Percentiles rank a stretch among this genome's conserved stretches.
Conservation (phyloP, 805 yeast species). For the Wickerhamiella australiensis region DNA sequence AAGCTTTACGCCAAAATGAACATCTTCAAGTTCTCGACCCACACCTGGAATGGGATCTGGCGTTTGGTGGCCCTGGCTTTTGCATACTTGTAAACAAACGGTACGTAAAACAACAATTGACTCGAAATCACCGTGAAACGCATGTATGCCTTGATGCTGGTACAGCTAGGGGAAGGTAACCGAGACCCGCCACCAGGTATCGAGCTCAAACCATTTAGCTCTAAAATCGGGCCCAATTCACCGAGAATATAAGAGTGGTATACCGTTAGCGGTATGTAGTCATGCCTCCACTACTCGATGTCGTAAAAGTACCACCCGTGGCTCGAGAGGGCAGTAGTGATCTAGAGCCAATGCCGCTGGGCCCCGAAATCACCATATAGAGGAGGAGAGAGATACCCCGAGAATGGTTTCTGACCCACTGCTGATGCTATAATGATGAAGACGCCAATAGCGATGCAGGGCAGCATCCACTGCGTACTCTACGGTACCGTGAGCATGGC, state of each 20-base stretch:
- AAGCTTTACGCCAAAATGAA: constrained; percentile 77
- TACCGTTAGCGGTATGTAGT: constrained; percentile 94
- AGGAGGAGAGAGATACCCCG: constrained; percentile 63
- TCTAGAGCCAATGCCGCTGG: constrained; percentile 95
- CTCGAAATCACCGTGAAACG: constrained; percentile 64
- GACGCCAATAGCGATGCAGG: constrained; percentile 45
- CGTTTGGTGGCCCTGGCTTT: constrained; percentile 53
- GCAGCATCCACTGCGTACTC: constrained; percentile 69
- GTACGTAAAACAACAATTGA: constrained; percentile 62
- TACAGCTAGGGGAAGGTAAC: constrained; percentile 6
- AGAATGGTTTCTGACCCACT: constrained; percentile 77
- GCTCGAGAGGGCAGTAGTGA: constrained; percentile 65
- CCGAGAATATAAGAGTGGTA: constrained; percentile 81
- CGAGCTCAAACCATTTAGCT: constrained; percentile 65
- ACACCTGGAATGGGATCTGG: constrained; percentile 54
- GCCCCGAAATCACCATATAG: constrained; percentile 95
- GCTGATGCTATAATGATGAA: constrained; percentile 72
- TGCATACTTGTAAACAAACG: constrained; percentile 63
- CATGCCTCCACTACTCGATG: constrained; percentile 88
- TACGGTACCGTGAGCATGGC: neutral
- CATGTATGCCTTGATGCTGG: constrained; percentile 70
- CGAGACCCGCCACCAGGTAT: constrained; percentile 49
- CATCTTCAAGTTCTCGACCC: constrained; percentile 53
- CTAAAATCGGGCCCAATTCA: constrained; percentile 46
- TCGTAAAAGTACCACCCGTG: constrained; percentile 81